Conservation (phyloP, 2,329 filamentous ascomycete genomes). For the Apiospora aurea region DNA sequence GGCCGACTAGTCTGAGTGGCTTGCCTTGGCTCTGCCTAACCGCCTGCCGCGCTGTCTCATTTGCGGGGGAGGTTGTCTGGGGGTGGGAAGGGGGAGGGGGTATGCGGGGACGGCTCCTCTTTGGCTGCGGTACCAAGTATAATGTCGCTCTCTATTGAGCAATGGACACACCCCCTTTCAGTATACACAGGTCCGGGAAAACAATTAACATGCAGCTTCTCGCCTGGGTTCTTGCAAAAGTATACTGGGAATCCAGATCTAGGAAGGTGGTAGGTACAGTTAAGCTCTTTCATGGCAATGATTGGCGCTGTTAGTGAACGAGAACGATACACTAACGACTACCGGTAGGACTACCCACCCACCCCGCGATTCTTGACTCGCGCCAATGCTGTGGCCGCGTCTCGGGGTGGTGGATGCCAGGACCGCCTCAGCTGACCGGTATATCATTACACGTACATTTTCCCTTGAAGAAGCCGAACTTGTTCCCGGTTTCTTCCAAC, state of each 20-base stretch:
- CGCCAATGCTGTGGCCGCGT: neutral
- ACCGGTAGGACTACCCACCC: slow-evolving; percentile 3
- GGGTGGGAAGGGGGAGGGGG: neutral
- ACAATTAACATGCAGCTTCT: neutral
- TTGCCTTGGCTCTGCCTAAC: neutral
- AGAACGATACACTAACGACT: neutral
- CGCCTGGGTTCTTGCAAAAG: neutral
- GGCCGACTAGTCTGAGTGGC: neutral
- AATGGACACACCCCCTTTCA: neutral
- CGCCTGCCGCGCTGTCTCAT: neutral
- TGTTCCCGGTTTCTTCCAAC: neutral
- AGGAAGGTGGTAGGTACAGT: neutral
- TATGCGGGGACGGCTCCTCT: neutral
- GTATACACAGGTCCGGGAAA: neutral
- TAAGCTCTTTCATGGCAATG: neutral
- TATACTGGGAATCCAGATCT: neutral
- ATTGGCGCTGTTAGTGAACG: slow-evolving; percentile 2
- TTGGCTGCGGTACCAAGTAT: neutral
- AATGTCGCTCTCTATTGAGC: slow-evolving; percentile 2
- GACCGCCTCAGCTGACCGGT: neutral
- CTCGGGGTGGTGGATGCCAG: slow-evolving; percentile 14
- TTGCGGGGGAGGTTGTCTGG: slow-evolving; percentile 1
- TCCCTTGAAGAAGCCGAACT: neutral
- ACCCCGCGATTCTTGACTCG: slow-evolving; percentile 20
- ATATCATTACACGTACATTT: neutral